phyloP scores from a whole-genome alignment of 805 yeast genomes.

The Jamesozyma gamospora region DNA sequence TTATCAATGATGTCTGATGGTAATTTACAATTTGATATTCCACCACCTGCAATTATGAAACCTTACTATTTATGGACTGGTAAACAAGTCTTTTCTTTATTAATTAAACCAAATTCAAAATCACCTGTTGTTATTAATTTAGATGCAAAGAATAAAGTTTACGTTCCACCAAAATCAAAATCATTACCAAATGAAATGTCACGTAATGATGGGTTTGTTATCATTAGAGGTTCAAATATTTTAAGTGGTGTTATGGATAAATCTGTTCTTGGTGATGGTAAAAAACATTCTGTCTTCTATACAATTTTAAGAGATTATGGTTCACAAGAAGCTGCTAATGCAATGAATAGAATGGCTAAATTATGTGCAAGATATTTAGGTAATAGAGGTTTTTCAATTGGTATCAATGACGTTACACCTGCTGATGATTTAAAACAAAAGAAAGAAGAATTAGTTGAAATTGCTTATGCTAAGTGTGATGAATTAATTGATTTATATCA shows the following conservation, averaged over 20 bases:
- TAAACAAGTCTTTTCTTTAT: slow-evolving; percentile 81
- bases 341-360: slow-evolving; percentile 99
- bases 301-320: slow-evolving; percentile 94
- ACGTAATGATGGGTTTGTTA: slow-evolving; percentile 89
- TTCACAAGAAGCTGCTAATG: slow-evolving; percentile 87
- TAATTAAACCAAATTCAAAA: slow-evolving; percentile 69
- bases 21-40: slow-evolving; percentile 74
- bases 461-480: slow-evolving; percentile 85
- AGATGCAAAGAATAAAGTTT: slow-evolving; percentile 92
- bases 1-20: slow-evolving; percentile 97
- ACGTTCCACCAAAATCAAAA: slow-evolving; percentile 54
- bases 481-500: slow-evolving; percentile 71
- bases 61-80: slow-evolving; percentile 95
- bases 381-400: slow-evolving; percentile 92
- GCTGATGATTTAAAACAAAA: slow-evolving; percentile 61
- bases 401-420: slow-evolving; percentile 95
- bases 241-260: slow-evolving; percentile 96
- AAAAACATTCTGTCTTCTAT: slow-evolving; percentile 91
- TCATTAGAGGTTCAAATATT: slow-evolving; percentile 82
- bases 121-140: slow-evolving; percentile 80
- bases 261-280: slow-evolving; percentile 93
- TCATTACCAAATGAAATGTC: slow-evolving; percentile 88
- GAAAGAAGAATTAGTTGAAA: slow-evolving; percentile 83
- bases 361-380: slow-evolving; percentile 92
- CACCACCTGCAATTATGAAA: slow-evolving; percentile 89